Conservation (phyloP, 140 eudicot genomes). For the Erigeron philadelphicus region DNA sequence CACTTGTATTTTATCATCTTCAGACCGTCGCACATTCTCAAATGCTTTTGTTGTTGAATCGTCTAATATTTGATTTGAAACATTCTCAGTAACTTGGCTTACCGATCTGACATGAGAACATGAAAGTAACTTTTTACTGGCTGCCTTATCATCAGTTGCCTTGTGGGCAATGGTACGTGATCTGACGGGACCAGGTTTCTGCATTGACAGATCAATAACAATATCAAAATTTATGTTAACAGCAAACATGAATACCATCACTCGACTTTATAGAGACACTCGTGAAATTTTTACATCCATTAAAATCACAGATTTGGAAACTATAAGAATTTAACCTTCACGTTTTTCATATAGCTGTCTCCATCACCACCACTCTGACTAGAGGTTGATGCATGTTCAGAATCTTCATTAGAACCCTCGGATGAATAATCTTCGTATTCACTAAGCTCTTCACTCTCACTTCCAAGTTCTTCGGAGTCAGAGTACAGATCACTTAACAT, state of each 20-base stretch:
- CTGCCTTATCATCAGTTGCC: constrained; percentile 2
- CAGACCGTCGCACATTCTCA: constrained; percentile 18
- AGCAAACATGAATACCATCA: neutral
- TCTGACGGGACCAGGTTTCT: constrained; percentile 24
- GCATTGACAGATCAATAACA: neutral
- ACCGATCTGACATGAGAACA: constrained; percentile 17
- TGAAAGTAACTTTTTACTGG: constrained; percentile 23
- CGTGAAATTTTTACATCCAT: no score
- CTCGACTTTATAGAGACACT: neutral
- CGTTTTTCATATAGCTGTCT: constrained; percentile 17
- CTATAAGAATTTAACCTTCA: constrained; percentile 35
- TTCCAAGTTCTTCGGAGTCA: constrained; percentile 77
- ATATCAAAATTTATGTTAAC: no score
- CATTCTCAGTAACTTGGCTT: constrained; percentile 25
- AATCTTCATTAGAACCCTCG: constrained; percentile 44
- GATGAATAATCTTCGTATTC: constrained; percentile 52
- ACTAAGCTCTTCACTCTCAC: constrained; percentile 79
- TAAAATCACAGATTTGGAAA: neutral
- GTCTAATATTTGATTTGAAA: constrained; percentile 15
- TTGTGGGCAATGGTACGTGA: constrained; percentile 25
- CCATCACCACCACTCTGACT: constrained; percentile 44
- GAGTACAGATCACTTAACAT: constrained; percentile 55
- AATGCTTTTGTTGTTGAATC: constrained; percentile 18
- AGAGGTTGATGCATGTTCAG: constrained; percentile 45
- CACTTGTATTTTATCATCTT: constrained; percentile 20